phyloP scores from a whole-genome alignment of 768 basidiomycete species.

The Artomyces pyxidatus region DNA sequence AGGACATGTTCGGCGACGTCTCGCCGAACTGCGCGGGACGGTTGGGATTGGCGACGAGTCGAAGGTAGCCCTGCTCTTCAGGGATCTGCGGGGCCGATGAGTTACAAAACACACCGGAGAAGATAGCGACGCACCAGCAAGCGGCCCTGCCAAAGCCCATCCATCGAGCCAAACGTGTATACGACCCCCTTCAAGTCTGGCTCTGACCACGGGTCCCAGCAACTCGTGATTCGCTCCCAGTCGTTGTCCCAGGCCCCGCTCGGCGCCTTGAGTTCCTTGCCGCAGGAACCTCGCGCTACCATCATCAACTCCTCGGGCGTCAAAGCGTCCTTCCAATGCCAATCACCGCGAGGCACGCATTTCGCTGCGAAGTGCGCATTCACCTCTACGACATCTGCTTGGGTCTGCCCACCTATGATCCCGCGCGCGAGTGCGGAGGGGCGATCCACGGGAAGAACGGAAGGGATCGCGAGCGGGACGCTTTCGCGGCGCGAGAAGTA shows the following conservation, averaged over 20 bases:
- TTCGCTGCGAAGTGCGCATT: constrained; percentile 37
- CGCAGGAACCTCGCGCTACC: constrained; percentile 20
- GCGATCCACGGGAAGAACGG: constrained; percentile 26
- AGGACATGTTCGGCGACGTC: constrained; percentile 26
- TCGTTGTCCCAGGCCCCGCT: constrained; percentile 47
- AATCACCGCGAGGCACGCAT: constrained; percentile 18
- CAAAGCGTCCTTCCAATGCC: constrained; percentile 21
- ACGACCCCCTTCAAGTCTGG: constrained; percentile 25
- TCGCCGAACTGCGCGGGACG: constrained; percentile 23
- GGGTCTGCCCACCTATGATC: constrained; percentile 34
- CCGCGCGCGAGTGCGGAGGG: constrained; percentile 23
- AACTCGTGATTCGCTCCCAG: constrained; percentile 46
- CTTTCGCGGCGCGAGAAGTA: constrained; percentile 54
- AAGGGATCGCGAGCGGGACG: constrained; percentile 35
- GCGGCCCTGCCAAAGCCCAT: constrained; percentile 56
- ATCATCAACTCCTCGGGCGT: constrained; percentile 17
- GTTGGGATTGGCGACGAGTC: constrained; percentile 18
- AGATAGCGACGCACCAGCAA: constrained; percentile 40
- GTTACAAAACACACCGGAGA: background rate
- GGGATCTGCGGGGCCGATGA: constrained; percentile 25
- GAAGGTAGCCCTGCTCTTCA: constrained; percentile 22
- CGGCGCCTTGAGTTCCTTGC: constrained; percentile 20
- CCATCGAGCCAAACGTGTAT: constrained; percentile 44
- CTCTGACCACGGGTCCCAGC: constrained; percentile 30
- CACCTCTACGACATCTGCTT: constrained; percentile 52